phyloP scores from a whole-genome alignment of 2,329 filamentous ascomycete species.

The Zymoseptoria pseudotritici region DNA sequence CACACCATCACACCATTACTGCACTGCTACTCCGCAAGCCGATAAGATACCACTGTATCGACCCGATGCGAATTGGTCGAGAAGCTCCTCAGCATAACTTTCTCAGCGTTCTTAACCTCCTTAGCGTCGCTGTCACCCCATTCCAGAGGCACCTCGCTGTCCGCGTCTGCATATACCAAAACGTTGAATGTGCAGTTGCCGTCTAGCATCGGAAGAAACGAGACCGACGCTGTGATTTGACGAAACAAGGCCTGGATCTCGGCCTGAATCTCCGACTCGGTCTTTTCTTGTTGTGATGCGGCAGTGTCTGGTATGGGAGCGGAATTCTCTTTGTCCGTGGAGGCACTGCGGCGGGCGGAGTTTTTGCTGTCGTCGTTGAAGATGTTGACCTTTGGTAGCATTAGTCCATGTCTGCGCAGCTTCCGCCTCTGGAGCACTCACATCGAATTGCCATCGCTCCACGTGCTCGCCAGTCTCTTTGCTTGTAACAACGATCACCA shows the following conservation, averaged over 20 bases:
- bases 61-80: slow-evolving; percentile 92
- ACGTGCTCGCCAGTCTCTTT: slow-evolving; percentile 96
- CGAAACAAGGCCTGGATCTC: slow-evolving; percentile 96
- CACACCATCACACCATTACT: no score
- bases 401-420: neutral
- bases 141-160: slow-evolving; percentile 92
- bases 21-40: slow-evolving; percentile 29
- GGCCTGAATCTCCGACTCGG: slow-evolving; percentile 85
- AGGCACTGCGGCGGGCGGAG: slow-evolving; percentile 12
- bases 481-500: slow-evolving; percentile 92
- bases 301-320: slow-evolving; percentile 20
- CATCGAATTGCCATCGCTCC: slow-evolving; percentile 97
- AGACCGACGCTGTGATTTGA: slow-evolving; percentile 95
- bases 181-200: slow-evolving; percentile 99
- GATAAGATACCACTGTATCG: slow-evolving; percentile 92
- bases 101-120: slow-evolving; percentile 89
- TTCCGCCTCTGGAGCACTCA: slow-evolving; percentile 32
- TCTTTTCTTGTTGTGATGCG: slow-evolving; percentile 55
- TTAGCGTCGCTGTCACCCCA: slow-evolving; percentile 98
- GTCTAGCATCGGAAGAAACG: slow-evolving; percentile 86
- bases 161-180: slow-evolving; percentile 91
- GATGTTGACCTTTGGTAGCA: slow-evolving; percentile 21
- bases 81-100: slow-evolving; percentile 91
- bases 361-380: slow-evolving; percentile 39
- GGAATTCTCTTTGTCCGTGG: slow-evolving; percentile 64